phyloP scores from a whole-genome alignment of 2,329 filamentous ascomycete genomes.

The Elsinoe necatrix region DNA sequence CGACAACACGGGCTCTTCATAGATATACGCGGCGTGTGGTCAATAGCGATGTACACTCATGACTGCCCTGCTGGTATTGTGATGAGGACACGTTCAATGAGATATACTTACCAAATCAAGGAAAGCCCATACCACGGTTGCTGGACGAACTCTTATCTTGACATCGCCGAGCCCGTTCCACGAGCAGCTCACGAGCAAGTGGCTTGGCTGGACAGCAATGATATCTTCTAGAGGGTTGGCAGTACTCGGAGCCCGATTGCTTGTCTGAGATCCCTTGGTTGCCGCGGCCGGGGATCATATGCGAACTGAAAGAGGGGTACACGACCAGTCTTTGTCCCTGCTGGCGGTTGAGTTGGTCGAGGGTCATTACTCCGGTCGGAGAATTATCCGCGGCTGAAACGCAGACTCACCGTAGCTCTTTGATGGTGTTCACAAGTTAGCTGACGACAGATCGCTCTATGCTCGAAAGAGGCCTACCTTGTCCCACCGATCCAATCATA shows the following conservation, averaged over 20 bases:
- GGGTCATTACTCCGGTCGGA: constrained; percentile 7
- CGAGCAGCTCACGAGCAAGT: neutral
- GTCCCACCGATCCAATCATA: neutral
- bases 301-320: neutral
- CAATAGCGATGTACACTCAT: neutral
- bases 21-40: too few relatives aligned
- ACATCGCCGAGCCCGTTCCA: neutral
- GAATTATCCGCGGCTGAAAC: constrained; percentile 14
- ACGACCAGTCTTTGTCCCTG: constrained; percentile 4
- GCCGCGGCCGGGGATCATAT: constrained; percentile 10
- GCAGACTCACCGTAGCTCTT: constrained; percentile 9
- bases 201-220: neutral
- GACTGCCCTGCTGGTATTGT: neutral
- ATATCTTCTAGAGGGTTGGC: neutral
- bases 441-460: neutral
- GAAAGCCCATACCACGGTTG: neutral
- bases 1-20: too few relatives aligned
- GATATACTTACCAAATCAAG: neutral
- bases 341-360: neutral
- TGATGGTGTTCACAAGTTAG: neutral
- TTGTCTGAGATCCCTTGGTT: neutral
- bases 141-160: neutral
- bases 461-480: neutral
- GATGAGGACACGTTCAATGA: neutral
- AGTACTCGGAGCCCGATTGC: constrained; percentile 1